A percentile compares a stretch with the other conserved stretches of the same genome.
Conservation (phyloP, 2,329 filamentous ascomycete genomes). For the Fusarium albidum region DNA sequence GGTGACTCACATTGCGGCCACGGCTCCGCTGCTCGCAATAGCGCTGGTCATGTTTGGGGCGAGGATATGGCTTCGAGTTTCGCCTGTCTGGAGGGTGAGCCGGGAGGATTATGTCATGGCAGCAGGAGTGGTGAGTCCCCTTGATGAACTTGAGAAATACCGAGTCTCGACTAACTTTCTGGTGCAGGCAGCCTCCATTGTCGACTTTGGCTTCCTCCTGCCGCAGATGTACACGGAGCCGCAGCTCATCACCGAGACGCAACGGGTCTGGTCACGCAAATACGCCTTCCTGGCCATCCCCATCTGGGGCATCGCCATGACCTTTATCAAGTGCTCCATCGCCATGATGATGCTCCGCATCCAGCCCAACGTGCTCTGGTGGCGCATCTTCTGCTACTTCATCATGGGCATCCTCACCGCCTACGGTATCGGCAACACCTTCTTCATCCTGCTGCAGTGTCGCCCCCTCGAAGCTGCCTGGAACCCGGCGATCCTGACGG, state of each 20-base stretch:
- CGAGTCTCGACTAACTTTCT: too few species aligned
- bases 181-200: neutral
- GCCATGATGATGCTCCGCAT: conserved; percentile 25
- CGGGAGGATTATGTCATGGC: neutral
- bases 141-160: too few species aligned
- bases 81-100: neutral
- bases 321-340: conserved; percentile 22
- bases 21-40: neutral
- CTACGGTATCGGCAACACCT: neutral
- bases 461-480: neutral
- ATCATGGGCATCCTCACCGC: neutral
- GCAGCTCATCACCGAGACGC: neutral
- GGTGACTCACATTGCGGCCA: neutral
- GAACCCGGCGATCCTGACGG: neutral
- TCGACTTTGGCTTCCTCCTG: neutral
- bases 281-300: neutral
- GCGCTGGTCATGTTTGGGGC: neutral
- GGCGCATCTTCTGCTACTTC: neutral
- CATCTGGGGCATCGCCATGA: conserved; percentile 19
- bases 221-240: neutral
- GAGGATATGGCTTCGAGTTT: neutral
- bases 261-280: neutral
- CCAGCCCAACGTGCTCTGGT: conserved; percentile 3
- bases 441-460: conserved; percentile 1
- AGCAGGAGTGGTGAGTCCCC: neutral